Evolutionary conservation across 192 early-diverging fungal genomes (phyloP), one percentile per base, ranked within the genome.

Genomic region (Gorgonomyces haynaldii): DNA sequence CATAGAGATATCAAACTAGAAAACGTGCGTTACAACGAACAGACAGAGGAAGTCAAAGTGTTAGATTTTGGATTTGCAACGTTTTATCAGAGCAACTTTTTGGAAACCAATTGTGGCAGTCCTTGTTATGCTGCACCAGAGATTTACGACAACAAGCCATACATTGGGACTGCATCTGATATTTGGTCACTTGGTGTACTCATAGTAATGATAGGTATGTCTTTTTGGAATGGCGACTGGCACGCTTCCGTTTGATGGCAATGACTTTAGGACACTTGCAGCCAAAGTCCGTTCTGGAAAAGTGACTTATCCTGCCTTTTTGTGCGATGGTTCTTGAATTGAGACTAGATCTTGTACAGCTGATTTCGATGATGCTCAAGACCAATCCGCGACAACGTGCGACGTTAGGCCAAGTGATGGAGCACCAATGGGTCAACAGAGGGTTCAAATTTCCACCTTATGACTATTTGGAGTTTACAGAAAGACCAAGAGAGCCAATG

Each of bases 1-100:
- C 65, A 67, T 45, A 41, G 65, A 2, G 65, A 67, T 49, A 45
- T 67, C 17, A 67, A 67, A 52, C 57, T 67, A 7, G 65, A 67
- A 54, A 67, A 67, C 35, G 56, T 67, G 4, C 40, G 56, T 13
- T 53, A 62, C 32, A 30, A 54, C 45, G 37, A 43, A 1, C 21
- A 15, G 4, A 42, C 32, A 9, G 27, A 21, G 23, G 30, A 49
- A 12, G 49, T 63, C 4, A 52, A 58, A 23, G 12, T 66, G 19
- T 37, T 63, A 0, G 65, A 67, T 28, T 63, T 63, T 53, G 65
- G 65, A 4, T 67, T 67, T 54, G 46, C 57, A 12, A 53, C 65
- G 16, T 63, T 62, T 34, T 42, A 40, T 41, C 30, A 15, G 42
- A 42, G 37, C 15, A 31, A 28, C n/a, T 43, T 52, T n/a, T 53